Evolutionary conservation across 2,329 filamentous ascomycete genomes (phyloP), one percentile per base, ranked within the genome.

Genomic region (Fusarium nurragi): DNA sequence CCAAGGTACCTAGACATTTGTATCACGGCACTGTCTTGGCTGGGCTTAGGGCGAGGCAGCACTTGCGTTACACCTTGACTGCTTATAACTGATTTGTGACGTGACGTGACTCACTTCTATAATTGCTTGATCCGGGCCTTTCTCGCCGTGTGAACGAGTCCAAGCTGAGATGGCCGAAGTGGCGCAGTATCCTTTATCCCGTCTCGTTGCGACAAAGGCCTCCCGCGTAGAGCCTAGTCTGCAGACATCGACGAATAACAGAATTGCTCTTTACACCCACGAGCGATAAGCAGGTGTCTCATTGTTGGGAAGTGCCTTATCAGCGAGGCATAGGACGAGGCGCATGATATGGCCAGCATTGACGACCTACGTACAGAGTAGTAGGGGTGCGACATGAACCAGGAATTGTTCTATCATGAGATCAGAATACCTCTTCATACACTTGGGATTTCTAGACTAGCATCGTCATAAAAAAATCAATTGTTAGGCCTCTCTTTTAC

Each of bases 61-160:
- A 40, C 34, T 25, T 11, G 4, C 23, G 16, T 14, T 48, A 44
- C 18, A 32, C 47, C 18, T 30, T 22, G 25, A 21, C 22, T 44
- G 26, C 32, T 56, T 25, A 53, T 44, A 53, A 41, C 26, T 48
- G 18, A n/a, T 22, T 30, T 30, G 26, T 37, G 48, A 51, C 21
- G 49, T 61, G 58, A 62, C 64, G 61, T 67, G 64, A 67, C 59
- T 67, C 64, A 67, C 47, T 57, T 18, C 10, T 18, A 30, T 46
- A 28, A 28, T 54, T 56, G 36, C 63, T 48, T 52, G 59, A 53
- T 52, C 64, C 64, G 64, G 64, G 47, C 56, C 46, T 63, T 41
- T 41, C 19, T 43, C 32, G 32, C 22, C 19, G 36, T 51, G 19
- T 45, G 21, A 54, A 26, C 45, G 25, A 26, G 25, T 34, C 32